Base-by-base conservation (phyloP, 257 asterid species). In the Pogostemon cablin region DNA sequence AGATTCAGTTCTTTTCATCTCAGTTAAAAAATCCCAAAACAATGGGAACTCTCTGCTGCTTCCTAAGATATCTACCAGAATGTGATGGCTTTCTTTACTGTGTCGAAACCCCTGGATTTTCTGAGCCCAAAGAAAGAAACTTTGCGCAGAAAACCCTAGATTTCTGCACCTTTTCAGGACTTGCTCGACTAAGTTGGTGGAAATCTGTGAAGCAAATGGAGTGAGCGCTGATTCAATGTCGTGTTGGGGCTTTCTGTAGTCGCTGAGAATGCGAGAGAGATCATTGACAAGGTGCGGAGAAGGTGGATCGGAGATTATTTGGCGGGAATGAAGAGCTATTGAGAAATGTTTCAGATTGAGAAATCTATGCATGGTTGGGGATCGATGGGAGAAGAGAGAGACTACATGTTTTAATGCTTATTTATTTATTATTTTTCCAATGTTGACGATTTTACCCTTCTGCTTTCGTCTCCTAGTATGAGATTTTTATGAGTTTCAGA, bases 71-170 rank as follows among this genome's bases (percentile, higher is more conserved):
- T 86, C 91, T 12, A 91, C 86, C 5, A 93, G 86, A 63, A 93
- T 89, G 46, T 76, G 87, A n/a, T 87, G 82, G 40, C 93, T 88
- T 63, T 85, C 83, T 72, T 72, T 40, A 85, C 89, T 93, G 72
- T 86, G 96, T 20, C 34, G 73, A 71, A 93, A 93, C 11, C 83
- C 86, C 9, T 96, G 90, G 15, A 89, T 47, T 38, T 52, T 65
- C 75, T 78, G 85, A 37, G 96, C 95, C 99, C 96, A 93, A 1
- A 81, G 78, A 40, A 93, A 91, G 93, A 93, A 92, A 62, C 99
- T 86, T 68, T 93, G 97, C 37, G 96, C 96, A 9, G 99, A 85
- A 59, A 91, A 90, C 3, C 96, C 96, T 8, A 93, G 91, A 74
- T 83, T 84, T 64, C 75, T 89, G 81, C 99, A 91, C 50, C 98